Conservation (phyloP, 106 monocot species). For the Dioscorea alata region DNA sequence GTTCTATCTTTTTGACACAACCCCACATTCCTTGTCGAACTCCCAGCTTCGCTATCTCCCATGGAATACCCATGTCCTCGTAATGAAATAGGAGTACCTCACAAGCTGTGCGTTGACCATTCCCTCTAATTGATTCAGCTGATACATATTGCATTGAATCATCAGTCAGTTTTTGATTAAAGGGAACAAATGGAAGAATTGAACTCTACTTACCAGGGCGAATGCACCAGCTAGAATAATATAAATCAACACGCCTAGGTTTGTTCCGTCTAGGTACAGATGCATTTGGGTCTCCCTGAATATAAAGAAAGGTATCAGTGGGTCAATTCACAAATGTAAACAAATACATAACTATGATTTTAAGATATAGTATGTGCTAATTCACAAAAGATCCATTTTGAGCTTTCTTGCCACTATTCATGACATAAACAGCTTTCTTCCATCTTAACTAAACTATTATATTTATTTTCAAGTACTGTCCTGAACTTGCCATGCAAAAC, state of each 20-base stretch:
- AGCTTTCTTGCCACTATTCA: no score
- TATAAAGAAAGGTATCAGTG: no score
- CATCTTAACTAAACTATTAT: no score
- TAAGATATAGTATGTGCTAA: no score
- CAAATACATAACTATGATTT: no score
- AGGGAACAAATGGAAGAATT: not conserved
- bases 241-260: slow-evolving; percentile 83
- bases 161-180: not conserved
- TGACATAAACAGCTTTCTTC: no score
- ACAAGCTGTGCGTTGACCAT: slow-evolving; percentile 67
- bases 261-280: slow-evolving; percentile 64
- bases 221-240: slow-evolving; percentile 96
- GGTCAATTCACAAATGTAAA: no score
- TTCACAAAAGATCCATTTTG: no score
- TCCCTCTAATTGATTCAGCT: slow-evolving; percentile 72
- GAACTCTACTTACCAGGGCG: slow-evolving; percentile 44
- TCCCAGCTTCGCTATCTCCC: slow-evolving; percentile 88
- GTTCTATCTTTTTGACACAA: slow-evolving; percentile 76
- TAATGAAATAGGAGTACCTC: slow-evolving; percentile 91
- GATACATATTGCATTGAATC: not conserved
- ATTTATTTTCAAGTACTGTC: no score
- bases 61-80: slow-evolving; percentile 96
- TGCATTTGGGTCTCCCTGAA: slow-evolving; percentile 59
- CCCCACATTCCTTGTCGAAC: slow-evolving; percentile 95
- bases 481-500: no score